Evolutionary conservation across 2,329 filamentous ascomycete genomes (phyloP), one percentile per base, ranked within the genome.

Genomic region (Monilinia fructigena): DNA sequence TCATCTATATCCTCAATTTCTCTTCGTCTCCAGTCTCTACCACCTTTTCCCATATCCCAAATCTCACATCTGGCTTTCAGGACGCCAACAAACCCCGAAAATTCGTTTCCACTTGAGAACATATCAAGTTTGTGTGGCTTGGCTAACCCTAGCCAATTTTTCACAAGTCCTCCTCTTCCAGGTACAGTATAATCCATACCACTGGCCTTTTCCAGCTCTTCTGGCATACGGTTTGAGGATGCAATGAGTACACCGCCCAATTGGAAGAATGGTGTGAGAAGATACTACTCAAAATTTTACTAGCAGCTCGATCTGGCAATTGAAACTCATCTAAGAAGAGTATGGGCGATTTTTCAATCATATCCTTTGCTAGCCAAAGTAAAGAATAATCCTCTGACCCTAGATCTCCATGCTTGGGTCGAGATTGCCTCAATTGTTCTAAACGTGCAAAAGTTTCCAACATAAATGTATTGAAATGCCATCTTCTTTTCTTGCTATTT

Each of bases 391-490:
- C 65, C 35, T 77, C 66, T 52, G 73, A 58, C 48, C 58, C 48
- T 14, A 55, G 26, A 10, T 52, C 42, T n/a, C 55, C n/a, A 26
- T 47, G 56, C n/a, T 66, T 52, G 53, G 68, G 66, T 16, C 70
- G 69, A 28, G 70, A 68, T 28, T 70, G 66, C 72, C 91, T 82
- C 55, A 90, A 82, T 16, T 82, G 79, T 72, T 94, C 91, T 0
- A 95, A 80, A 61, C 88, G 87, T 0, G 90, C 88, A 56, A 93
- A 82, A 0, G 86, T 87, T 70, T 93, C 88, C 11, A 94, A 80
- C 89, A 95, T 95, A 73, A 95, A 95, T 0, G 89, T 92, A 75
- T 92, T 92, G 78, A 93, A 95, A 75, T 94, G 91, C 87, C 89
- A 93, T 68, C 90, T 81, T 71, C 84, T 82, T 79, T 94, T 94